Evolutionary conservation across 805 yeast species (phyloP).

Genomic region (Metschnikowia peoriensis): DNA sequence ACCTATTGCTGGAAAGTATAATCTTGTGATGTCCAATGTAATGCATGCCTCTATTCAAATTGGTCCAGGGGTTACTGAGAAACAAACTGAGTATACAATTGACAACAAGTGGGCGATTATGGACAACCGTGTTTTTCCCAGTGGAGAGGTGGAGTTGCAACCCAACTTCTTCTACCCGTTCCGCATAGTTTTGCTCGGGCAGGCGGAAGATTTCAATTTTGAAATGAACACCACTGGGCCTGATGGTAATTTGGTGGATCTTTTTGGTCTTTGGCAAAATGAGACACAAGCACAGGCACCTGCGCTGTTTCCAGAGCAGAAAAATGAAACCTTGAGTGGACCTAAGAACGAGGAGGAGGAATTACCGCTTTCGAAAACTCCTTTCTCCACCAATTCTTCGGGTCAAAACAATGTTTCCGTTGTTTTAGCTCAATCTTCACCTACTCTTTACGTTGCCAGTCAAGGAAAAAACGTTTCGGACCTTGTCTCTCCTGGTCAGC

Average conservation of each 20-base stretch:
- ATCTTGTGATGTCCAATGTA: not conserved
- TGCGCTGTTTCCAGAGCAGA: too few relatives aligned
- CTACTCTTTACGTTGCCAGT: too few relatives aligned
- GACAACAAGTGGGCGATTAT: slow-evolving; percentile 3
- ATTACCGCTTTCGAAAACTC: too few relatives aligned
- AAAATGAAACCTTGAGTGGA: too few relatives aligned
- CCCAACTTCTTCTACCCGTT: slow-evolving; percentile 1
- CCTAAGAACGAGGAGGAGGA: too few relatives aligned
- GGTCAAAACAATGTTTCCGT: too few relatives aligned
- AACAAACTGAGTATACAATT: not conserved
- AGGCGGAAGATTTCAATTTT: not conserved
- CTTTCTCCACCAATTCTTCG: too few relatives aligned
- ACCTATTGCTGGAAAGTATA: not conserved
- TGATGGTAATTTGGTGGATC: not conserved
- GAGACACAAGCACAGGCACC: too few relatives aligned
- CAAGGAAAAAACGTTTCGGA: not conserved
- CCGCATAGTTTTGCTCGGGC: slow-evolving; percentile 1
- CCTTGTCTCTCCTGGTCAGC: not conserved
- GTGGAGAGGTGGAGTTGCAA: not conserved
- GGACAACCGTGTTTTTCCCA: not conserved
- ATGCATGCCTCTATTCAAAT: not conserved
- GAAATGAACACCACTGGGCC: not conserved
- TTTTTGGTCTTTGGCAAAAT: slow-evolving; percentile 2
- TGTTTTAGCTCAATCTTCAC: too few relatives aligned
- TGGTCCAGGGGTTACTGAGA: slow-evolving; percentile 1